Evolutionary conservation across 495 filamentous ascomycete genomes (phyloP), one percentile per base, ranked within the genome.

Genomic region (Saxispiralis lemnorum): DNA sequence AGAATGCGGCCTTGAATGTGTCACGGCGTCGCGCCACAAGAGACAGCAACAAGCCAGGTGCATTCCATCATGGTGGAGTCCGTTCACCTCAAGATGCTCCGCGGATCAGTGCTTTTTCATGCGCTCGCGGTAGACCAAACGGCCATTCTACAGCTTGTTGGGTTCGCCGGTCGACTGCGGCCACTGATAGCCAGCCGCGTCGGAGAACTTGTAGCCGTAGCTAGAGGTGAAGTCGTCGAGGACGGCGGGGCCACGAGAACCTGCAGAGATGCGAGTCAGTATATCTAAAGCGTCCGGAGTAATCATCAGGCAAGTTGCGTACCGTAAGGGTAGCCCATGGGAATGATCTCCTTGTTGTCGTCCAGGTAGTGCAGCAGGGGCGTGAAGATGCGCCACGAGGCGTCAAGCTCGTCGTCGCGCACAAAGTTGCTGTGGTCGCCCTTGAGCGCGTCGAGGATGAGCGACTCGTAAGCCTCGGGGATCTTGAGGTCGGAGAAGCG

Each of bases 261-360:
- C 89, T 97, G 49, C 20, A 14, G 4, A 17, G 7, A 6, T 9
- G 9, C 35, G 39, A 35, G 4, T 32, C n/a, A 2, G 13, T 2
- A 66, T n/a, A n/a, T n/a, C n/a, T n/a, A n/a, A n/a, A n/a, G n/a
- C n/a, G n/a, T n/a, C n/a, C 84, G 62, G n/a, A 48, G 6, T 32
- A 11, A 5, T n/a, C n/a, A n/a, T n/a, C n/a, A n/a, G n/a, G n/a
- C n/a, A n/a, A n/a, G n/a, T n/a, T n/a, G n/a, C 85, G 63, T 64
- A 94, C 89, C 92, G 63, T 99, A 99, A 38, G 92, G 88, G 67
- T 99, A 99, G 60, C 95, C 92, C 92, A 99, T 99, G 21, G 92
- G 92, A 48, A 93, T 81, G 43, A 99, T 96, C 66, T 99, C 92
- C 68, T 89, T 88, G 67, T 95, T 95, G 59, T 89, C 84, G 54